These are phyloP conservation scores for Batrachochytrium dendrobatidis DNA, from an alignment of 371 early-diverging fungal genomes.

Conservation along the genomic window DNA sequence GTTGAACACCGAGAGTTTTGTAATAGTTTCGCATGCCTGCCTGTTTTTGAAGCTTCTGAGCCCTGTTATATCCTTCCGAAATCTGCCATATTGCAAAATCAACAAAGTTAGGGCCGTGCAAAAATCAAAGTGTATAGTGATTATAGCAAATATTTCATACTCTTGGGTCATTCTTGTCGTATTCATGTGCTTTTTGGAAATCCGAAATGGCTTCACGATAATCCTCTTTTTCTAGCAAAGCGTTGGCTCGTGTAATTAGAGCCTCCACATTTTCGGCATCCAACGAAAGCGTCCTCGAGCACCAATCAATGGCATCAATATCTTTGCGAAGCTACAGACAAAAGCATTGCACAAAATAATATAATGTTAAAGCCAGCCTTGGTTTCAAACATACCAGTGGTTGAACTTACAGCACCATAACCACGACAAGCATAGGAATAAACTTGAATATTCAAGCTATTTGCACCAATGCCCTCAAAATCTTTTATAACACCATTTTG, in stretches of 20 bases:
- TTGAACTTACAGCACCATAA: conserved; percentile 29
- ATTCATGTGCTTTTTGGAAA: conserved; percentile 57
- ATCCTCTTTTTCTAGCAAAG: conserved; percentile 56
- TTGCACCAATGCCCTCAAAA: conserved; percentile 37
- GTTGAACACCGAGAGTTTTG: conserved; percentile 79
- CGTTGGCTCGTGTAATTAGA: conserved; percentile 60
- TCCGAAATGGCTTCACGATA: conserved; percentile 61
- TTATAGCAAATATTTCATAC: not conserved
- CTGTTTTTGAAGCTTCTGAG: conserved; percentile 60
- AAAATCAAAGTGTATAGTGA: not conserved
- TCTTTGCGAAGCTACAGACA: conserved; percentile 25
- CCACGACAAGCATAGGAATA: conserved; percentile 24
- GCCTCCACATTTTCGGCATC: conserved; percentile 64
- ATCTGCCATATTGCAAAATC: conserved; percentile 5
- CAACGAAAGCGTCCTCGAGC: conserved; percentile 36
- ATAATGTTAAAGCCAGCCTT: not conserved
- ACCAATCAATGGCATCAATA: conserved; percentile 29
- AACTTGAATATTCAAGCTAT: conserved; percentile 15
- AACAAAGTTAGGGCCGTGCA: not conserved
- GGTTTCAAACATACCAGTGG: no score
- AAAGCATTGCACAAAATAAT: no score
- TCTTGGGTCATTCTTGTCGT: conserved; percentile 1
- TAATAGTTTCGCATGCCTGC: conserved; percentile 84
- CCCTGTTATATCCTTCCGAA: conserved; percentile 46
- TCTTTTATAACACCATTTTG: conserved; percentile 44